Evolutionary conservation across 495 filamentous ascomycete genomes (phyloP), one percentile per base, ranked within the genome.

Genomic region (Tuber calosporum): DNA sequence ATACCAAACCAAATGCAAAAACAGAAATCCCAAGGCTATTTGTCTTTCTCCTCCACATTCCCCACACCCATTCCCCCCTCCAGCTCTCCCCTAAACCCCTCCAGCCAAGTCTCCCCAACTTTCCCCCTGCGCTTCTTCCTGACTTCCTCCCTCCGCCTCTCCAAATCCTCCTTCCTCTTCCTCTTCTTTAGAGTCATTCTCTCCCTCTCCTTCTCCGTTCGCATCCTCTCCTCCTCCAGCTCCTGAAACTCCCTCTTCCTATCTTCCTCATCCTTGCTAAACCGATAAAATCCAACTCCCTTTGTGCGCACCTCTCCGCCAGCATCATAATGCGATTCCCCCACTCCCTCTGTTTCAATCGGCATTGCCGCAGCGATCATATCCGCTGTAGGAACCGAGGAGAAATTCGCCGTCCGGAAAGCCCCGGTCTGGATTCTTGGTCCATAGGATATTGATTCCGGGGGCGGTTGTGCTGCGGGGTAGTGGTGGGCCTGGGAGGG

Each of bases 221-320:
- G 86, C 74, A 80, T 78, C 70, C 95, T 83, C 84, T 91, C 89
- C 72, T 77, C 82, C 78, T 87, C 86, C 73, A 99, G 81, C 68
- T 85, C 86, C 82, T 86, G 86, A 93, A 98, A 97, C 86, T 98
- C 90, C 82, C 81, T 81, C 75, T 83, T 83, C 71, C 95, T 84
- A 71, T 83, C 83, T 69, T 84, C 88, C 79, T 87, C 88, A 82
- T 97, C 90, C 75, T 83, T 85, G 38, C 89, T 91, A 80, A 99
- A 98, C 42, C 87, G 86, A 82, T 93, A 97, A 81, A 97, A 99
- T 0, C 93, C 96, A 9, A 91, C 90, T 0, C 95, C 96, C 80
- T 94, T 94, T 53, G 88, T 92, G 69, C 95, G 85, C 41, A 95
- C 89, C 86, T 98, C 95, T 71, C 83, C 85, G 73, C 85, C 87